A percentile compares a stretch with the other conserved stretches of the same genome.
Evolutionary conservation across 2,329 filamentous ascomycete species (phyloP).

Genomic region (Fusarium brevicatenulatum): DNA sequence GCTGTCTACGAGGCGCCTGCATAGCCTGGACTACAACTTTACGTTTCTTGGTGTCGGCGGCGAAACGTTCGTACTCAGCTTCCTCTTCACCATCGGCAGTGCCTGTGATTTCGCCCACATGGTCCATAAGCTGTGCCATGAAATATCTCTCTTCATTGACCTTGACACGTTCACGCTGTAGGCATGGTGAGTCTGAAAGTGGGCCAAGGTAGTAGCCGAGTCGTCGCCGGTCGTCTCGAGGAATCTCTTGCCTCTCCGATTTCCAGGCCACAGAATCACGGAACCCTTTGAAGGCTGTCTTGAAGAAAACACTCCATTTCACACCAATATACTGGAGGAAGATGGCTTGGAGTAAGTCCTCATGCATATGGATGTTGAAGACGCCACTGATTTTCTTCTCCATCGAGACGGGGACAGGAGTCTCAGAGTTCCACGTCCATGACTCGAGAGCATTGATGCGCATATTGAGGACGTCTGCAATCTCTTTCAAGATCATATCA

Average conservation of each 20-base stretch:
- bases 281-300: conserved; percentile 47
- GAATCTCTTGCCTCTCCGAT: conserved; percentile 43
- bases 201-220: conserved; percentile 53
- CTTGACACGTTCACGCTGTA: conserved; percentile 46
- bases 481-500: conserved; percentile 56
- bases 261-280: conserved; percentile 52
- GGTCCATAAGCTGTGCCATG: conserved; percentile 54
- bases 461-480: conserved; percentile 65
- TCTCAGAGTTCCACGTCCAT: conserved; percentile 58
- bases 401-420: conserved; percentile 54
- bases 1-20: not conserved
- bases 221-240: conserved; percentile 44
- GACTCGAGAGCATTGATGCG: conserved; percentile 55
- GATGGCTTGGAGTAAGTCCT: conserved; percentile 62
- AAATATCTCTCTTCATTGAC: conserved; percentile 56
- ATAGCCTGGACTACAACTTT: not conserved
- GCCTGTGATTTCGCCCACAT: conserved; percentile 39
- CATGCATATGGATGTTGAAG: conserved; percentile 62
- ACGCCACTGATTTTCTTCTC: conserved; percentile 60
- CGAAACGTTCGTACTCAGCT: conserved; percentile 46
- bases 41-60: conserved; percentile 3
- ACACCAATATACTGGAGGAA: conserved; percentile 62
- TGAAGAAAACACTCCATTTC: conserved; percentile 58
- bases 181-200: conserved; percentile 2
- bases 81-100: conserved; percentile 52